Percentiles rank a stretch among this genome's conserved stretches.
These are phyloP conservation scores for Quercus tomentella DNA, from an alignment of 331 rosid genomes.

Conservation along the genomic window DNA sequence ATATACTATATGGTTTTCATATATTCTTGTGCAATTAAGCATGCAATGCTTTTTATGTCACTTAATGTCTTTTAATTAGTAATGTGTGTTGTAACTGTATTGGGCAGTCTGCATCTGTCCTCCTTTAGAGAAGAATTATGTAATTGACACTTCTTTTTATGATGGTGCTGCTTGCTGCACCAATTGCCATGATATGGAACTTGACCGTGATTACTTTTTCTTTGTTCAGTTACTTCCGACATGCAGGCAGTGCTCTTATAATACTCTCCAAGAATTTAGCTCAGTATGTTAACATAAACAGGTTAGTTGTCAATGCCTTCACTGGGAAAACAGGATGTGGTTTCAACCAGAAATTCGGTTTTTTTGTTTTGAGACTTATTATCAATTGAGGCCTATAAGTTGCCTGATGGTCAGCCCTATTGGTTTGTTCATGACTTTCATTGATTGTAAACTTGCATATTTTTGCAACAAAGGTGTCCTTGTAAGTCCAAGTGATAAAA, in stretches of 20 bases:
- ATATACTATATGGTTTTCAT: not conserved
- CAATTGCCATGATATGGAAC: not conserved
- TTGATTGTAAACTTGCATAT: not conserved
- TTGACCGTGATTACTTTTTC: constrained; percentile 14
- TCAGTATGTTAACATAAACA: constrained; percentile 80
- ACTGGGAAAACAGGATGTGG: not conserved
- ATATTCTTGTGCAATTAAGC: not conserved
- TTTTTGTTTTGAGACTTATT: not conserved
- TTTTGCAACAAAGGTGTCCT: not conserved
- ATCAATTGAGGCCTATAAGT: not conserved
- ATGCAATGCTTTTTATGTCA: not conserved
- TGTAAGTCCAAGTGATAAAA: not conserved
- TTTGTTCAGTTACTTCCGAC: constrained; percentile 85
- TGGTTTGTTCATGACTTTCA: not conserved
- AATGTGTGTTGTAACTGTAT: not conserved
- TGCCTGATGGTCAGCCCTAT: not conserved
- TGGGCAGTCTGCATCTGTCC: not conserved
- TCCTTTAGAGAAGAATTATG: too few relatives aligned
- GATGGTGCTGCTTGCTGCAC: constrained; percentile 1
- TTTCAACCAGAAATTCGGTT: not conserved
- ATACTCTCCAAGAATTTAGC: constrained; percentile 91
- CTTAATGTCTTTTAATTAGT: not conserved
- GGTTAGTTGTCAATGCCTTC: constrained; percentile 50
- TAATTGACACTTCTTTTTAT: not conserved
- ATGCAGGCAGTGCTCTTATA: constrained; percentile 73